Percentiles rank a stretch among this genome's conserved stretches.
Conservation (phyloP, 495 filamentous ascomycete genomes). For the Aspergillus carlsbadensis region DNA sequence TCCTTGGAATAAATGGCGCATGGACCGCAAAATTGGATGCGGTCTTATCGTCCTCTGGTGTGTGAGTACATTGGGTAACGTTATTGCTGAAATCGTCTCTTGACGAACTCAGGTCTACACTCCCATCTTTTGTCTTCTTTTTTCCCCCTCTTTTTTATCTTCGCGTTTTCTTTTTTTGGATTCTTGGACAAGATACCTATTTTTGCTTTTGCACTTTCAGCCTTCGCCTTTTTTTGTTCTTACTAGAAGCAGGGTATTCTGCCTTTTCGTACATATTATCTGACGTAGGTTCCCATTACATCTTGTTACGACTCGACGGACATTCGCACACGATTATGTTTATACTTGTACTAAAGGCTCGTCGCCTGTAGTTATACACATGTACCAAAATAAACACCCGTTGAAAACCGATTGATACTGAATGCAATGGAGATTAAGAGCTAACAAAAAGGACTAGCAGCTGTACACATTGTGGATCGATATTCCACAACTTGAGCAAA, state of each 20-base stretch:
- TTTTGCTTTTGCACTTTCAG: too few species aligned
- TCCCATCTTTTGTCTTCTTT: not conserved
- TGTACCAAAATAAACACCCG: not conserved
- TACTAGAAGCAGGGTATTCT: not conserved
- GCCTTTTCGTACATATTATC: too few species aligned
- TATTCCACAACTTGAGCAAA: too few species aligned
- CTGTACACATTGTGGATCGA: not conserved
- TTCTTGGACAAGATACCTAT: too few species aligned
- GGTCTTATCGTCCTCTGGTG: constrained; percentile 80
- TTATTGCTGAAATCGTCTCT: constrained; percentile 68
- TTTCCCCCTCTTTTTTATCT: not conserved
- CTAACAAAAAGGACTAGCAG: not conserved
- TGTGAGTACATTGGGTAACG: constrained; percentile 78
- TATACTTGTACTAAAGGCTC: not conserved
- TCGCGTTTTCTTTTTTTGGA: too few species aligned
- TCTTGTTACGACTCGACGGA: too few species aligned
- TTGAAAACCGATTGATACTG: not conserved
- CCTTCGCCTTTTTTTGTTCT: not conserved
- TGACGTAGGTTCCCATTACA: too few species aligned
- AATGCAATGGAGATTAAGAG: not conserved
- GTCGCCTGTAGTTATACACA: not conserved
- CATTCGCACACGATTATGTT: not conserved
- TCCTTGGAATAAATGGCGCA: constrained; percentile 83
- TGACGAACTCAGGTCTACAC: constrained; percentile 15
- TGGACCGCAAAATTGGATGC: constrained; percentile 83